These are phyloP conservation scores for Coemansia sp. DNA, from an alignment of 192 early-diverging fungal species.

Conservation along the genomic window DNA sequence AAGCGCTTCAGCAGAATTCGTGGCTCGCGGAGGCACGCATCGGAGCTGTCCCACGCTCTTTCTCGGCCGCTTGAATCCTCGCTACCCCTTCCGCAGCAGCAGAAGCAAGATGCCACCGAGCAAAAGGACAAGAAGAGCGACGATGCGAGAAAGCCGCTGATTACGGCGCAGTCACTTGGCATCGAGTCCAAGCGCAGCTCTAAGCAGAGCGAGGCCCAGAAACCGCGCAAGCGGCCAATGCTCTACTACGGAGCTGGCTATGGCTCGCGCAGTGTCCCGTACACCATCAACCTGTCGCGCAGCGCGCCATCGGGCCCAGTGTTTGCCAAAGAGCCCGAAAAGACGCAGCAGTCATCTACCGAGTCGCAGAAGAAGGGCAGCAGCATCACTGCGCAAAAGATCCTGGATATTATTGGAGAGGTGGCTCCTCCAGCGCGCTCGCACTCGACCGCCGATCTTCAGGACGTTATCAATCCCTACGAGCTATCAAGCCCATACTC, in stretches of 20 bases:
- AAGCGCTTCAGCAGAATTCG: constrained; percentile 9
- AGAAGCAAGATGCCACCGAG: neutral
- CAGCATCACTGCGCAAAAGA: constrained; percentile 45
- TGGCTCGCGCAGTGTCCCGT: constrained; percentile 34
- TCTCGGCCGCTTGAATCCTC: neutral
- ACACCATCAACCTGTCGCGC: constrained; percentile 13
- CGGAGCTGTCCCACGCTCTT: constrained; percentile 1
- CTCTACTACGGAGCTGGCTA: constrained; percentile 49
- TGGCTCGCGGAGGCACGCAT: constrained; percentile 8
- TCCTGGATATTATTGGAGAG: constrained; percentile 47
- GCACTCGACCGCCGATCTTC: constrained; percentile 13
- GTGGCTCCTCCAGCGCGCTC: constrained; percentile 32
- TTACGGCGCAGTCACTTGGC: constrained; percentile 34
- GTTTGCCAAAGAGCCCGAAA: constrained; percentile 5
- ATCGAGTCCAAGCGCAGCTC: constrained; percentile 30
- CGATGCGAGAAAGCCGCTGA: constrained; percentile 12
- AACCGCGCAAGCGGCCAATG: constrained; percentile 10
- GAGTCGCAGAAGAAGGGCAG: constrained; percentile 13
- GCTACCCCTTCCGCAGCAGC: neutral
- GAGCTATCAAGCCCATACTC: constrained; percentile 40
- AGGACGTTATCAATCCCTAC: constrained; percentile 32
- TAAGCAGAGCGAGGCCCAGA: constrained; percentile 11
- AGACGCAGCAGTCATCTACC: neutral
- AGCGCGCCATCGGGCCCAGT: constrained; percentile 9
- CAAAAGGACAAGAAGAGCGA: neutral